Evolutionary conservation across 2,329 filamentous ascomycete species (phyloP).

Genomic region (Neonectria sp.): DNA sequence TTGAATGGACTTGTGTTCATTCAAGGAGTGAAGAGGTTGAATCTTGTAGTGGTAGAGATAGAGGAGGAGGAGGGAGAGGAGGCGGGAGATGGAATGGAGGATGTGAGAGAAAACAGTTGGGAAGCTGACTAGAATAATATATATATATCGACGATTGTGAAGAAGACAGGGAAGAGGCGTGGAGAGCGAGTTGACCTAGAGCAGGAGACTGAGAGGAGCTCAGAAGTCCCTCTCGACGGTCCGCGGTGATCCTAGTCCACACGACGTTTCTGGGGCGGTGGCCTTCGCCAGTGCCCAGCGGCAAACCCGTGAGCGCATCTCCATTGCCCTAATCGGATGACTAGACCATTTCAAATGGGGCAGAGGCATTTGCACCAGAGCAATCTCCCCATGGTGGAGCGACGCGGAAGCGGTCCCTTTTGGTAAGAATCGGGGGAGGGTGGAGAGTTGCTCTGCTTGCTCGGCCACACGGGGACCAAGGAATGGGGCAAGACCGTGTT

Average conservation of each 20-base stretch:
- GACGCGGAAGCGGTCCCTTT: conserved; percentile 26
- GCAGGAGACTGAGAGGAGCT: conserved; percentile 20
- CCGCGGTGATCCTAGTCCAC: conserved; percentile 39
- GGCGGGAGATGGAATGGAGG: conserved; percentile 2
- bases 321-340: conserved; percentile 34
- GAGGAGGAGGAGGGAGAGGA: conserved; percentile 6
- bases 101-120: not conserved
- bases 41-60: not conserved
- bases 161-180: conserved; percentile 31
- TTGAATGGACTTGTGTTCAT: not conserved
- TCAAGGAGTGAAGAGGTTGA: conserved; percentile 17
- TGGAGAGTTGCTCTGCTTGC: conserved; percentile 2
- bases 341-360: conserved; percentile 27
- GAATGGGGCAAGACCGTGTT: conserved; percentile 13
- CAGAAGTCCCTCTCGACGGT: conserved; percentile 45
- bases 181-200: conserved; percentile 10
- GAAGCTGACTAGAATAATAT: conserved; percentile 4
- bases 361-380: conserved; percentile 26
- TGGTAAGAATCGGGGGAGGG: conserved; percentile 11
- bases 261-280: conserved; percentile 27
- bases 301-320: conserved; percentile 33
- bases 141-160: conserved; percentile 27
- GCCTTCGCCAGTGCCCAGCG: conserved; percentile 28
- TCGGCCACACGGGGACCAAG: conserved; percentile 18
- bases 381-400: conserved; percentile 44